Percentiles rank a stretch among this genome's conserved stretches.
These are phyloP conservation scores for Rhynchospora breviuscula DNA, from an alignment of 176 grass and related monocot species.

Conservation along the genomic window DNA sequence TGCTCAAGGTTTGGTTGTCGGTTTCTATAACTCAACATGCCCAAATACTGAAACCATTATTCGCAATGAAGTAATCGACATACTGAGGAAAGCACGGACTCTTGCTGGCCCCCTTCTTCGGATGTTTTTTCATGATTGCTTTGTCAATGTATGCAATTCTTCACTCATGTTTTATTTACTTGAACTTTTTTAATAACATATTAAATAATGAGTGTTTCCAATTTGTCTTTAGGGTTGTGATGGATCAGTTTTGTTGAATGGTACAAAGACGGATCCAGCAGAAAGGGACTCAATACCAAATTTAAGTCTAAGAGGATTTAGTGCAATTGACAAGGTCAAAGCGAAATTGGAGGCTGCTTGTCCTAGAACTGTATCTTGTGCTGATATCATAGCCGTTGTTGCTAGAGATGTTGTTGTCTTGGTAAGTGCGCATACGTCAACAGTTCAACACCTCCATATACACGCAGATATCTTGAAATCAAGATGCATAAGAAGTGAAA, in stretches of 20 bases:
- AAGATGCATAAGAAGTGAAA: conserved; percentile 4
- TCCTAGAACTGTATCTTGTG: conserved; percentile 78
- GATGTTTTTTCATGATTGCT: conserved; percentile 90
- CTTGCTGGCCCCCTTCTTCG: conserved; percentile 60
- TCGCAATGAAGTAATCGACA: conserved; percentile 44
- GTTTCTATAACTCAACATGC: conserved; percentile 62
- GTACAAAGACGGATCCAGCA: conserved; percentile 29
- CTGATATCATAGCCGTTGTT: conserved; percentile 69
- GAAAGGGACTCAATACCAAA: conserved; percentile 68
- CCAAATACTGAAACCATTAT: conserved; percentile 56
- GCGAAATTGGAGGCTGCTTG: conserved; percentile 64
- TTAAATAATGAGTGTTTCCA: neutral
- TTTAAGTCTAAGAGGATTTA: conserved; percentile 57
- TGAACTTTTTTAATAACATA: neutral
- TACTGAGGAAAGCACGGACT: conserved; percentile 44
- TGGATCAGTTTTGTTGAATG: conserved; percentile 62
- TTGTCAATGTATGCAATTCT: conserved; percentile 55
- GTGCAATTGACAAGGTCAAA: conserved; percentile 63
- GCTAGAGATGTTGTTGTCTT: conserved; percentile 77
- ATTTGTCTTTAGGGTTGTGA: conserved; percentile 64
- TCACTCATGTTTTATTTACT: conserved; percentile 1
- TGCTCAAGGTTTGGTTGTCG: conserved; percentile 47
- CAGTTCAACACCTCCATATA: neutral
- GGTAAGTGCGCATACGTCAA: conserved; percentile 32
- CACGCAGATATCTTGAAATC: conserved; percentile 5